These are phyloP conservation scores for Dioscorea alata DNA, from an alignment of 106 monocot species.

Conservation along the genomic window DNA sequence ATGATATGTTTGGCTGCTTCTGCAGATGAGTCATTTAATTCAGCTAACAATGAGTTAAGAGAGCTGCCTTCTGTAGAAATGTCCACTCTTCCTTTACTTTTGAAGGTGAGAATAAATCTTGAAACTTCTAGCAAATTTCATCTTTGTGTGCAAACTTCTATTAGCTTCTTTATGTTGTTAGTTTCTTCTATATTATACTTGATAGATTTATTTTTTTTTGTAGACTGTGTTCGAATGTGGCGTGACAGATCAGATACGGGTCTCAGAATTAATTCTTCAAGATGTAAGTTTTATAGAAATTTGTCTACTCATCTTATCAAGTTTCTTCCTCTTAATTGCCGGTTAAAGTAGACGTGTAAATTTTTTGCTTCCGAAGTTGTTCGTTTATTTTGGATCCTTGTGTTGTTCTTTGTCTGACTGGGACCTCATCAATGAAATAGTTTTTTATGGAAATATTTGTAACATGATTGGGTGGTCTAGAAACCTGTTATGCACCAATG, in stretches of 20 bases:
- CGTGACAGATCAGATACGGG: conserved; percentile 68
- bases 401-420: too few relatives aligned
- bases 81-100: conserved; percentile 78
- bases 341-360: too few relatives aligned
- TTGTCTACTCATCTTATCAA: too few relatives aligned
- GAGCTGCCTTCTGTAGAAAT: conserved; percentile 77
- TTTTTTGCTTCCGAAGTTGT: too few relatives aligned
- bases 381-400: too few relatives aligned
- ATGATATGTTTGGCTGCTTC: conserved; percentile 2
- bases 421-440: too few relatives aligned
- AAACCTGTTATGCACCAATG: too few relatives aligned
- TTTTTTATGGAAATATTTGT: too few relatives aligned
- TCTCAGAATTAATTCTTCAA: conserved; percentile 66
- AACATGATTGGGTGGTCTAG: too few relatives aligned
- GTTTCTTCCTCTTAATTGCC: too few relatives aligned
- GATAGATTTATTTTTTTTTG: conserved; percentile 6
- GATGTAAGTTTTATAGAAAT: conserved; percentile 37
- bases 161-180: too few relatives aligned
- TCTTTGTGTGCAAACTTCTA: neutral
- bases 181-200: too few relatives aligned
- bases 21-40: conserved; percentile 75
- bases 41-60: conserved; percentile 52
- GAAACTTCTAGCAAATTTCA: neutral
- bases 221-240: conserved; percentile 71
- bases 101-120: conserved; percentile 49